These are phyloP conservation scores for Colletotrichum sp. DNA, from an alignment of 2,329 filamentous ascomycete genomes.

Conservation along the genomic window DNA sequence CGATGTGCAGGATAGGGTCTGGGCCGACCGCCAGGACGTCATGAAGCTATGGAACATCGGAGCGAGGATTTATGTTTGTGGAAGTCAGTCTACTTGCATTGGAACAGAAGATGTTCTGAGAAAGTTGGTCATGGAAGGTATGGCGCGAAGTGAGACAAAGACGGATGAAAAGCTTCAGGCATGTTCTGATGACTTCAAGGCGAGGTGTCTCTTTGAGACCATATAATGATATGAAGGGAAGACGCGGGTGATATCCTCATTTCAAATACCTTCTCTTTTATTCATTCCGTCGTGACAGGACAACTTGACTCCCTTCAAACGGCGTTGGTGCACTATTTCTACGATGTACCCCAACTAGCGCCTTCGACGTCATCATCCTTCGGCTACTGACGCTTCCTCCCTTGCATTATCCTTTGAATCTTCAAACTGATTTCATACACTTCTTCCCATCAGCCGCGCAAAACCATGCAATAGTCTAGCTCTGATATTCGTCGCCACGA, in stretches of 20 bases:
- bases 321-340: neutral
- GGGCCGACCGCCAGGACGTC: neutral
- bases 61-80: neutral
- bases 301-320: neutral
- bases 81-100: neutral
- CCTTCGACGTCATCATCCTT: neutral
- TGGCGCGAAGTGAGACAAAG: too few relatives aligned
- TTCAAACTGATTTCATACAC: neutral
- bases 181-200: neutral
- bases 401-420: neutral
- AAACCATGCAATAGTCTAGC: rapidly evolving
- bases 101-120: neutral
- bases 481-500: rapidly evolving
- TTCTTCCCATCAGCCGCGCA: neutral
- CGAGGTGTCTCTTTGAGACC: neutral
- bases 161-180: neutral
- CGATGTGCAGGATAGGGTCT: neutral
- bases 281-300: neutral
- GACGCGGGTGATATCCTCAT: neutral
- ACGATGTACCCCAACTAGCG: neutral
- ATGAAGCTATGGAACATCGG: neutral
- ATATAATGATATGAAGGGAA: neutral
- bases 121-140: neutral
- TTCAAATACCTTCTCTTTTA: neutral
- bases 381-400: neutral